Evolutionary conservation across 1,284 basidiomycete genomes (phyloP), one percentile per base, ranked within the genome.

Genomic region (Cutaneotrichosporon cutaneum): DNA sequence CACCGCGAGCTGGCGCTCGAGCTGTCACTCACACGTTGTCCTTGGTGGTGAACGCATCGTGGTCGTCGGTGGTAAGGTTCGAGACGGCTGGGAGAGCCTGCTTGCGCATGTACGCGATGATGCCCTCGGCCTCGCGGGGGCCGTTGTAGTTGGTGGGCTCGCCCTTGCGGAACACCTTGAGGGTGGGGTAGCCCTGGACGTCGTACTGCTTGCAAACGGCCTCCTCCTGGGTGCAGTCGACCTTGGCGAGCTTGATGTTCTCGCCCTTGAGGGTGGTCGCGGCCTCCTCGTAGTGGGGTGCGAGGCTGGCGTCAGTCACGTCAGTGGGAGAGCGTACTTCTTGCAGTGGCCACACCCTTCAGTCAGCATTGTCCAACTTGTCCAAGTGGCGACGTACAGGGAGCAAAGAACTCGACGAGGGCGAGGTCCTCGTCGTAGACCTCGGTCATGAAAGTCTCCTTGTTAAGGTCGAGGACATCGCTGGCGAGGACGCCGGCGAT

Each of bases 101-200:
- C 94, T 99, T 98, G 83, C 86, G 80, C 96, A 99, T 98, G 84
- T 98, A 98, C 77, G 87, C 88, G 78, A 98, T 83, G 74, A 99
- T 99, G 33, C 96, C 95, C 70, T 99, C 96, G 18, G 93, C 88
- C 81, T 97, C 92, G 62, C 96, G 86, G 50, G 93, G 89, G 54
- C 96, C 96, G 65, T 77, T 81, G 82, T 99, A 99, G 59, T 93
- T 89, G 24, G 83, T 77, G 48, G 87, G 78, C 47, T 85, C 85
- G 63, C 95, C 96, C 67, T 90, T 85, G 71, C 89, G 88, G 87
- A 94, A 99, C 54, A 99, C 88, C 78, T 96, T 94, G 59, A 82
- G 71, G 32, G 83, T 83, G 5, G 82, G 82, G 71, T 74, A 70
- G 44, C 96, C 95, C 74, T 87, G 86, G 56, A 99, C 85, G 52